Conservation (phyloP, 768 basidiomycete genomes). For the Amanita muscaria region DNA sequence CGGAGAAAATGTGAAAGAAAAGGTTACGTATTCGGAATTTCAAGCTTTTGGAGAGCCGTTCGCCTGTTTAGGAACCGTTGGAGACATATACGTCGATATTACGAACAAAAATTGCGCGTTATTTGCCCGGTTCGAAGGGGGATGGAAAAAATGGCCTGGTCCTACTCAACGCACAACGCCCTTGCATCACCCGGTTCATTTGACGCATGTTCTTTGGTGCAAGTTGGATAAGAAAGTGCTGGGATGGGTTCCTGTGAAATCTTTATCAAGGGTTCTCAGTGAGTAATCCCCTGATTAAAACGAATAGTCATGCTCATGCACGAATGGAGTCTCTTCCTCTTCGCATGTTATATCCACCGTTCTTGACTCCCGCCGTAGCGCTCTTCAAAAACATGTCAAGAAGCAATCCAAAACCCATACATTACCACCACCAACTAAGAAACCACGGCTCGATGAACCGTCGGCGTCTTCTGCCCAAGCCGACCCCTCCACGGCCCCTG, state of each 20-base stretch:
- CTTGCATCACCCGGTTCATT: background rate
- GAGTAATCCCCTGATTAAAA: background rate
- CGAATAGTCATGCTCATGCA: background rate
- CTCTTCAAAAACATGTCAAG: background rate
- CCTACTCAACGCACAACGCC: background rate
- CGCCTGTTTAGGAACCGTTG: background rate
- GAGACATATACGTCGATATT: slow-evolving; percentile 4
- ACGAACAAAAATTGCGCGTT: background rate
- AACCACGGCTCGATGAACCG: too few relatives aligned
- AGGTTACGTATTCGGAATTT: background rate
- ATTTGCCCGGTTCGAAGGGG: background rate
- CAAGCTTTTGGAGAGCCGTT: background rate
- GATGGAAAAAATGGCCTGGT: slow-evolving; percentile 3
- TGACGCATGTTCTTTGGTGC: background rate
- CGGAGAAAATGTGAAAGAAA: too few relatives aligned
- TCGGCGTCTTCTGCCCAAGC: too few relatives aligned
- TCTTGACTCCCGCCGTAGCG: background rate
- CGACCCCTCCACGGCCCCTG: too few relatives aligned
- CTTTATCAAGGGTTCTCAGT: background rate
- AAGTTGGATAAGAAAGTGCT: background rate
- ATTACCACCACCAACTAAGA: too few relatives aligned
- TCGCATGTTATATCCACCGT: background rate
- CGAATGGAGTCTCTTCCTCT: background rate
- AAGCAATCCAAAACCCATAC: background rate
- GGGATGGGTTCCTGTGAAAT: background rate